phyloP scores from a whole-genome alignment of 2,329 filamentous ascomycete species.

The Fusarium keratoplasticum region DNA sequence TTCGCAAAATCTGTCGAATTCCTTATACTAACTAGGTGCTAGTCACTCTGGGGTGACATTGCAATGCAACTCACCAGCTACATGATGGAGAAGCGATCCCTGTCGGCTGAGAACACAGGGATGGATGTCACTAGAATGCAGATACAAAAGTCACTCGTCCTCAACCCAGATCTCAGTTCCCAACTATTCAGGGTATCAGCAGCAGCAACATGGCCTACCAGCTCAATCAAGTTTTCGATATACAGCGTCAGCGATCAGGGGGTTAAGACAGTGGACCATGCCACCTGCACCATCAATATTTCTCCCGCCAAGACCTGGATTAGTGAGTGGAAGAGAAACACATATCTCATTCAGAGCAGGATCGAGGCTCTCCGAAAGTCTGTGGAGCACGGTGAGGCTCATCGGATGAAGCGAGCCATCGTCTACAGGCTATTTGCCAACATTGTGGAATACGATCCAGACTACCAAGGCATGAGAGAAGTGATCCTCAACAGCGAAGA shows the following conservation, averaged over 20 bases:
- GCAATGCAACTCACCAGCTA: slow-evolving; percentile 22
- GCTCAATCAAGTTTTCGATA: slow-evolving; percentile 29
- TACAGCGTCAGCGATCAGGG: slow-evolving; percentile 36
- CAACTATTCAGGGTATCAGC: slow-evolving; percentile 35
- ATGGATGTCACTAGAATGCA: slow-evolving; percentile 36
- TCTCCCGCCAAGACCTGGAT: slow-evolving; percentile 13
- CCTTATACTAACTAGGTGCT: not conserved
- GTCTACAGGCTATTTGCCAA: slow-evolving; percentile 73
- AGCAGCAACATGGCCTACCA: slow-evolving; percentile 25
- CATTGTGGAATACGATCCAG: slow-evolving; percentile 67
- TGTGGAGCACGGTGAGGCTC: slow-evolving; percentile 32
- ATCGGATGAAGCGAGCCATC: slow-evolving; percentile 38
- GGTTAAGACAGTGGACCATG: slow-evolving; percentile 24
- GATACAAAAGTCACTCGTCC: slow-evolving; percentile 36
- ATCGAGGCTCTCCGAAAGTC: slow-evolving; percentile 63
- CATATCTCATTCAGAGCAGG: slow-evolving; percentile 72
- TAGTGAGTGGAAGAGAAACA: slow-evolving; percentile 37
- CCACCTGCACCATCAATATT: slow-evolving; percentile 18
- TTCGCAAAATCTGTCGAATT: no score
- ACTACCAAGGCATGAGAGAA: slow-evolving; percentile 69
- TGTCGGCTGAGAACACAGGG: slow-evolving; percentile 12
- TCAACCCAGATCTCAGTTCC: slow-evolving; percentile 10
- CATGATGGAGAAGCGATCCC: slow-evolving; percentile 28
- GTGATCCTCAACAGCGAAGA: slow-evolving; percentile 58
- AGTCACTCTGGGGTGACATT: slow-evolving; percentile 36